Percentiles rank a stretch among this genome's conserved stretches.
Conservation (phyloP, 2,329 filamentous ascomycete species). For the Alternaria arborescens region DNA sequence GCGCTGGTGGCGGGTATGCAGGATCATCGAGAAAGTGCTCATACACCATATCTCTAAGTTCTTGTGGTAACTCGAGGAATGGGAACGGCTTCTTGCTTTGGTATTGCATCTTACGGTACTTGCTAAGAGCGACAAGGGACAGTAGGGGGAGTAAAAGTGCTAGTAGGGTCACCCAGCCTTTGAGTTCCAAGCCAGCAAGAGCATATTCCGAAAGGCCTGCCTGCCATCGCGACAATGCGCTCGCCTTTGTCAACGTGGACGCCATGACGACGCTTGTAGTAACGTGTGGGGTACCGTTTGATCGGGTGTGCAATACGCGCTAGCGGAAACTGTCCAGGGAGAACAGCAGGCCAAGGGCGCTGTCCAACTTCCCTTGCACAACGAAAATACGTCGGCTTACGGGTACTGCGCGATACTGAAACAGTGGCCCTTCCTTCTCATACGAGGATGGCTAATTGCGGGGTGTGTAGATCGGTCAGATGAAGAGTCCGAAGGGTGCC, state of each 20-base stretch:
- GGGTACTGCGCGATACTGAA: background rate
- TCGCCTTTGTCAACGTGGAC: background rate
- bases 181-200: background rate
- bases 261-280: constrained; percentile 1
- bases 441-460: background rate
- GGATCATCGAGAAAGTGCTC: constrained; percentile 43
- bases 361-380: background rate
- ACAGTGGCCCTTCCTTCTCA: constrained; percentile 1
- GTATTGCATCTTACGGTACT: constrained; percentile 33
- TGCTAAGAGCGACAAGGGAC: constrained; percentile 16
- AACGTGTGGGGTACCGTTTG: background rate
- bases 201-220: background rate
- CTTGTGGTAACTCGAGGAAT: constrained; percentile 42
- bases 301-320: background rate
- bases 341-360: constrained; percentile 3
- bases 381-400: background rate
- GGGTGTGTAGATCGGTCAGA: constrained; percentile 1
- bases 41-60: constrained; percentile 47
- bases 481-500: background rate
- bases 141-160: constrained; percentile 22
- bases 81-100: constrained; percentile 33
- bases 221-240: background rate
- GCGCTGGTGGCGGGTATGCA: constrained; percentile 35
- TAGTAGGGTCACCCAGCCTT: constrained; percentile 13
- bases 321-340: constrained; percentile 3